A percentile compares a stretch with the other conserved stretches of the same genome.
Evolutionary conservation across 768 basidiomycete species (phyloP).

Genomic region (Suillus clintonianus): DNA sequence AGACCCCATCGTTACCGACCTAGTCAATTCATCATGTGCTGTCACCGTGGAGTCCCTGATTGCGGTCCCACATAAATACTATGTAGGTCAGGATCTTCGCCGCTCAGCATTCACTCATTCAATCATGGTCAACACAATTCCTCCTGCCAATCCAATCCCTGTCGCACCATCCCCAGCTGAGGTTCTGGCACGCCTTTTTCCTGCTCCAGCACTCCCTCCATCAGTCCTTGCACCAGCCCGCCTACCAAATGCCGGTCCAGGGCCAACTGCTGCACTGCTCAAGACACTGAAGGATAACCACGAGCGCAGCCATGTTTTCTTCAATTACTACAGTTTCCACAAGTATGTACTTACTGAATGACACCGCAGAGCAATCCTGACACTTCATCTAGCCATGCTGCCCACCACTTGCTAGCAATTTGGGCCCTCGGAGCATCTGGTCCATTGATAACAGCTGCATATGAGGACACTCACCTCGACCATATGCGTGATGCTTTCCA

Average conservation of each 20-base stretch:
- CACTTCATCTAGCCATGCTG: slow-evolving; percentile 44
- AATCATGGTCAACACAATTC: slow-evolving; percentile 2
- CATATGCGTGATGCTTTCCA: slow-evolving; percentile 39
- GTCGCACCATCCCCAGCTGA: slow-evolving; percentile 19
- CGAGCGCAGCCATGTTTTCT: slow-evolving; percentile 55
- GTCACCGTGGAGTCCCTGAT: not conserved
- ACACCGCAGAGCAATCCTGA: not conserved
- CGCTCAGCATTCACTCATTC: not conserved
- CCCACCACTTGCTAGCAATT: slow-evolving; percentile 59
- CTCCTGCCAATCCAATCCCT: slow-evolving; percentile 10
- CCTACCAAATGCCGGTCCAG: slow-evolving; percentile 36
- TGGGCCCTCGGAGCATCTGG: slow-evolving; percentile 60
- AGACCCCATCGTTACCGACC: not conserved
- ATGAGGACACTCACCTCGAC: slow-evolving; percentile 38
- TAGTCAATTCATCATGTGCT: not conserved
- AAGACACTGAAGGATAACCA: slow-evolving; percentile 51
- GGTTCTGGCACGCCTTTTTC: slow-evolving; percentile 33
- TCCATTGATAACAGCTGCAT: slow-evolving; percentile 43
- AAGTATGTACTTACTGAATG: slow-evolving; percentile 22
- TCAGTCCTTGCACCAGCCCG: slow-evolving; percentile 33
- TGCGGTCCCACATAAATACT: not conserved
- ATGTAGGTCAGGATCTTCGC: too few species aligned
- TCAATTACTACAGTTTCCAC: slow-evolving; percentile 41
- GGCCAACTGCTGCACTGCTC: slow-evolving; percentile 42
- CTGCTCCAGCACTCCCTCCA: slow-evolving; percentile 29